A percentile compares a stretch with the other conserved stretches of the same genome.
Evolutionary conservation across 2,329 filamentous ascomycete genomes (phyloP).

Genomic region (Ascochyta lentis): DNA sequence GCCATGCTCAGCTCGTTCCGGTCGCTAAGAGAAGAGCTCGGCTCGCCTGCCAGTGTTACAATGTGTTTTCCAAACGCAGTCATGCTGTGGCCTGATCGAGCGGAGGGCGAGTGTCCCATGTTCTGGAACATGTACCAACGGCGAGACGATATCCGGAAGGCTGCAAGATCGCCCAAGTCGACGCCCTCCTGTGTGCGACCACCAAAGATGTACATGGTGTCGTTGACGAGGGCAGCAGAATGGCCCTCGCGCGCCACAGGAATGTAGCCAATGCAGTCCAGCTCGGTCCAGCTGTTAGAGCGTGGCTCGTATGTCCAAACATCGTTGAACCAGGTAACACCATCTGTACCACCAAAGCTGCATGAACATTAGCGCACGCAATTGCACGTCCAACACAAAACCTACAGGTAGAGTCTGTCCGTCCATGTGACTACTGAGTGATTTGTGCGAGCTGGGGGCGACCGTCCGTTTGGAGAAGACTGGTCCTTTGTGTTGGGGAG

Average conservation of each 20-base stretch:
- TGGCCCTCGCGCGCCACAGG: conserved; percentile 93
- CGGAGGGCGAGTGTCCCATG: conserved; percentile 95
- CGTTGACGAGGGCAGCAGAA: conserved; percentile 89
- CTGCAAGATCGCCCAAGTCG: conserved; percentile 91
- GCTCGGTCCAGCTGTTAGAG: conserved; percentile 81
- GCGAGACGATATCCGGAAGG: conserved; percentile 79
- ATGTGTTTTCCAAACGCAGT: conserved; percentile 92
- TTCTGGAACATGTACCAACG: conserved; percentile 99
- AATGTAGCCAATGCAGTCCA: conserved; percentile 98
- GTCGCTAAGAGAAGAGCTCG: conserved; percentile 82
- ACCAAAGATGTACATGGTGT: conserved; percentile 99
- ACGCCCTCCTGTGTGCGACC: conserved; percentile 92
- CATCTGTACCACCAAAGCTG: conserved; percentile 97
- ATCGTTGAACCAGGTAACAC: conserved; percentile 97
- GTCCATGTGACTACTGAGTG: conserved; percentile 91
- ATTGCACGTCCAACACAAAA: conserved; percentile 24
- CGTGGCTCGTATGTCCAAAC: conserved; percentile 95
- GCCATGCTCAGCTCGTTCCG: conserved; percentile 85
- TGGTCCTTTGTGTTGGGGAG: conserved; percentile 74
- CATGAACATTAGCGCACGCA: conserved; percentile 18
- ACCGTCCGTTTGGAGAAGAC: conserved; percentile 36
- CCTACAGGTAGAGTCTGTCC: conserved; percentile 91
- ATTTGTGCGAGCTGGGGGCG: conserved; percentile 88
- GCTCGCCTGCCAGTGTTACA: conserved; percentile 91
- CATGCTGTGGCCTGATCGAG: conserved; percentile 96